A percentile compares a stretch with the other conserved stretches of the same genome.
Conservation (phyloP, 805 yeast species). For the Hanseniaspora occidentalis region DNA sequence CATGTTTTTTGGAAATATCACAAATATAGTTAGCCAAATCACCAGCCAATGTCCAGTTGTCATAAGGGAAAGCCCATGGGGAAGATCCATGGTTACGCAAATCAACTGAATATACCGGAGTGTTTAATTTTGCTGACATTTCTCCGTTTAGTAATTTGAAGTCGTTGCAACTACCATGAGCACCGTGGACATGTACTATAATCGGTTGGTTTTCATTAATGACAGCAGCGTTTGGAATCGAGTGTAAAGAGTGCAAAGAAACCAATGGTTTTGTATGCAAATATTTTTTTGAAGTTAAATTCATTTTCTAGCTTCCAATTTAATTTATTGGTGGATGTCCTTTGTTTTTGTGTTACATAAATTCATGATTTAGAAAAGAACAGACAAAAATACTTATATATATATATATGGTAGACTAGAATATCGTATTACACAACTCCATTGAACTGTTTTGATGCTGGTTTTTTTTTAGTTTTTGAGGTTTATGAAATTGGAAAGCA, state of each 20-base stretch:
- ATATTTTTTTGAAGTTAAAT: neutral
- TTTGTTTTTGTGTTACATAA: neutral
- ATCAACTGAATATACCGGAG: conserved; percentile 33
- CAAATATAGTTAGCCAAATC: conserved; percentile 29
- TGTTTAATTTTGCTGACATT: conserved; percentile 22
- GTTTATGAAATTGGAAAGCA: no score
- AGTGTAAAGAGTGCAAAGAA: conserved; percentile 1
- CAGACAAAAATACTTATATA: no score
- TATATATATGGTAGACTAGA: no score
- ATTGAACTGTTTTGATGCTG: no score
- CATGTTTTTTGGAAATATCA: neutral
- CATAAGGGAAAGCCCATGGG: conserved; percentile 31
- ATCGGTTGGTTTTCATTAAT: conserved; percentile 20
- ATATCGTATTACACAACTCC: no score
- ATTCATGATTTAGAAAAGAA: no score
- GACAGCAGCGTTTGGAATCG: neutral
- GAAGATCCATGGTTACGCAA: conserved; percentile 46
- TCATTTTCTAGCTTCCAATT: neutral
- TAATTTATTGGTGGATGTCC: neutral
- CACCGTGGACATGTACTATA: conserved; percentile 38
- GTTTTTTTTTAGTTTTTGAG: no score
- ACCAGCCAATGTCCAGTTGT: conserved; percentile 30
- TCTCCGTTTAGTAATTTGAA: conserved; percentile 20
- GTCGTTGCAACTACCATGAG: conserved; percentile 19
- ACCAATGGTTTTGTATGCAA: neutral